phyloP scores from a whole-genome alignment of 441 rosid species.

The Erodium moschatum region DNA sequence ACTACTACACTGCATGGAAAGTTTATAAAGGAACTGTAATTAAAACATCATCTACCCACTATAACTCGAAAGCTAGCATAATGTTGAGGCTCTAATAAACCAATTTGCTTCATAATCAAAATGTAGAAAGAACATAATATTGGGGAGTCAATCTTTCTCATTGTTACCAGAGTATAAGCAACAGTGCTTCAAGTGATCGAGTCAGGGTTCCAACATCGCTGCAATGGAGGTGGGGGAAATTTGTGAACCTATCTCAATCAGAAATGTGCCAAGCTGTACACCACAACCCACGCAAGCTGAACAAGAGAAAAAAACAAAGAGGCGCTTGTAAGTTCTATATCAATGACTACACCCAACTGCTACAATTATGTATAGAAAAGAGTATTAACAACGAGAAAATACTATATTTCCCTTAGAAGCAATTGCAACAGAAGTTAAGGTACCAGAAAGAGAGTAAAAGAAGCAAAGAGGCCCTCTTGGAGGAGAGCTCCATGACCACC shows the following conservation, averaged over 20 bases:
- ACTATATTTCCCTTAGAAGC: neutral
- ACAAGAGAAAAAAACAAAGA: neutral
- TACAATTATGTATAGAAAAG: neutral
- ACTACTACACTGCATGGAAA: constrained; percentile 1
- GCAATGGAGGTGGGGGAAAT: neutral
- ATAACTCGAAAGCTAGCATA: neutral
- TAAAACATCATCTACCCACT: constrained; percentile 15
- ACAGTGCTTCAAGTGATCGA: neutral
- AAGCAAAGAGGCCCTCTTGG: constrained; percentile 79
- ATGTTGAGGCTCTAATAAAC: too few species aligned
- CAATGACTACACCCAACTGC: neutral
- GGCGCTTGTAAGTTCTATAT: constrained; percentile 19
- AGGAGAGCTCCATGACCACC: constrained; percentile 91
- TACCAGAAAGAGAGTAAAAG: constrained; percentile 18
- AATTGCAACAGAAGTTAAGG: neutral
- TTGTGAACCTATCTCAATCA: constrained; percentile 24
- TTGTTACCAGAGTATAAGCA: neutral
- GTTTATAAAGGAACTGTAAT: constrained; percentile 10
- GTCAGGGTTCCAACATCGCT: neutral
- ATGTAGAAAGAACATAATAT: neutral
- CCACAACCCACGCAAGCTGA: constrained; percentile 87
- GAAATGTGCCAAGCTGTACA: constrained; percentile 88
- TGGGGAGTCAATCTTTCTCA: too few species aligned
- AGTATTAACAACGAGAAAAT: neutral
- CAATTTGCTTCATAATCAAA: neutral